A percentile compares a stretch with the other conserved stretches of the same genome.
Evolutionary conservation across 1,139 yeast genomes (phyloP).

Genomic region (Tardiomyces depauwii): DNA sequence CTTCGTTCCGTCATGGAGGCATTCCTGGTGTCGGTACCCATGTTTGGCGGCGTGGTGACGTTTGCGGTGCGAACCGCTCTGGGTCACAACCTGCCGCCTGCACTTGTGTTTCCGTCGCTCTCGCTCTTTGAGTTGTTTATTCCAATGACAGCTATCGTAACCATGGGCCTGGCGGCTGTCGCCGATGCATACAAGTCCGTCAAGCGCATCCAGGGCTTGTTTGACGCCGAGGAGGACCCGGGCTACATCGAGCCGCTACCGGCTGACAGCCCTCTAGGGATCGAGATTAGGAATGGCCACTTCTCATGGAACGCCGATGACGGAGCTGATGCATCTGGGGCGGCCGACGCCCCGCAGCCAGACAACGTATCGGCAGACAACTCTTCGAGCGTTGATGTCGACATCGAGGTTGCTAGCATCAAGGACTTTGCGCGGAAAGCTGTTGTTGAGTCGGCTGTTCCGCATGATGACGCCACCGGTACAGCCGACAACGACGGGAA

Average conservation of each 20-base stretch:
- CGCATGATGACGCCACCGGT: neutral
- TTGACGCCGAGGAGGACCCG: constrained; percentile 33
- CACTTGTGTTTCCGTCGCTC: constrained; percentile 68
- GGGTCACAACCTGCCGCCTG: constrained; percentile 43
- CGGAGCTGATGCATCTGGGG: constrained; percentile 5
- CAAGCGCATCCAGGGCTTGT: constrained; percentile 43
- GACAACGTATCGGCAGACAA: constrained; percentile 2
- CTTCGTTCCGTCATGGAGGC: constrained; percentile 45
- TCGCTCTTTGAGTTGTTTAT: constrained; percentile 63
- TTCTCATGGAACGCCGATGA: constrained; percentile 59
- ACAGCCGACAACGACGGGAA: neutral
- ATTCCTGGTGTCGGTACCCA: constrained; percentile 51
- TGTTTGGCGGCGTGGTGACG: constrained; percentile 58
- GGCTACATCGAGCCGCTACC: constrained; percentile 24
- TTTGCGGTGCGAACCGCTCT: constrained; percentile 59
- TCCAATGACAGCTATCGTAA: constrained; percentile 55
- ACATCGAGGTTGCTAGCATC: neutral
- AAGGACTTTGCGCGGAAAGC: neutral
- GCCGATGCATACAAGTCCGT: constrained; percentile 62
- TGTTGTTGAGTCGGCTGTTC: neutral
- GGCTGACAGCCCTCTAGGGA: constrained; percentile 28
- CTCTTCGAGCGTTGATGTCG: neutral
- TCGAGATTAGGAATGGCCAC: constrained; percentile 40
- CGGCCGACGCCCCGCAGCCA: constrained; percentile 4
- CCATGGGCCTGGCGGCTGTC: constrained; percentile 45